A percentile compares a stretch with the other conserved stretches of the same genome.
Evolutionary conservation across 768 basidiomycete species (phyloP).

Genomic region (Auriscalpium vulgare): DNA sequence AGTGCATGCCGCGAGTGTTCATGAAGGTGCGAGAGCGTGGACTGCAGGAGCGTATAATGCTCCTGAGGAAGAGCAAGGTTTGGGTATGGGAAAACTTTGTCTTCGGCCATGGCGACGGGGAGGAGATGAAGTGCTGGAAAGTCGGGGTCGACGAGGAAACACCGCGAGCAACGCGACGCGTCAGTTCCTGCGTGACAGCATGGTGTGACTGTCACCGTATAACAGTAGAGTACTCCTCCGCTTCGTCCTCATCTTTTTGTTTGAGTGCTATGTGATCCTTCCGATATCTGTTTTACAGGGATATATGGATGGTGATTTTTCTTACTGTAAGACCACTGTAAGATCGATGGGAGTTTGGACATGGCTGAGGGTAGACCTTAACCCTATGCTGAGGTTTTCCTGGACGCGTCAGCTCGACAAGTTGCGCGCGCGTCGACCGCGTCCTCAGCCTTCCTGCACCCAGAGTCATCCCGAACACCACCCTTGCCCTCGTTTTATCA

Average conservation of each 20-base stretch:
- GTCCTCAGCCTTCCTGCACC: not conserved
- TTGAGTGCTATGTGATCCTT: not conserved
- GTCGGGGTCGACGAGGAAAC: not conserved
- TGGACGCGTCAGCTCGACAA: slow-evolving; percentile 11
- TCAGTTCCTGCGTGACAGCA: slow-evolving; percentile 18
- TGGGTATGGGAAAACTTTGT: slow-evolving; percentile 76
- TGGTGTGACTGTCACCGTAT: not conserved
- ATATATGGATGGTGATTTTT: too few species aligned
- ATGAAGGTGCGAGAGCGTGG: slow-evolving; percentile 55
- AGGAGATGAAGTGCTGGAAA: not conserved
- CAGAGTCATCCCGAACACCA: not conserved
- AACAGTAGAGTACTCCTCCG: not conserved
- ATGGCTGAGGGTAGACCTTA: slow-evolving; percentile 1
- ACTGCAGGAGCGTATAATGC: slow-evolving; percentile 63
- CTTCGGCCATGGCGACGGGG: slow-evolving; percentile 63
- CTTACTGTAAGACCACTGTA: too few species aligned
- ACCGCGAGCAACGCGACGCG: slow-evolving; percentile 23
- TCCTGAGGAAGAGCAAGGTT: slow-evolving; percentile 79
- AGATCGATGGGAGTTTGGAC: not conserved
- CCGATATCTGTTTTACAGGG: not conserved
- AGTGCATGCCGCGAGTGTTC: slow-evolving; percentile 56
- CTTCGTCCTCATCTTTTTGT: not conserved
- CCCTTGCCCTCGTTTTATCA: slow-evolving; percentile 4
- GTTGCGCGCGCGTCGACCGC: not conserved
- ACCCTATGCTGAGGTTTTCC: slow-evolving; percentile 4